Percentiles rank a stretch among this genome's conserved stretches.
These are phyloP conservation scores for Sanchytrium tribonematis DNA, from an alignment of 371 early-diverging fungal genomes.

Conservation along the genomic window DNA sequence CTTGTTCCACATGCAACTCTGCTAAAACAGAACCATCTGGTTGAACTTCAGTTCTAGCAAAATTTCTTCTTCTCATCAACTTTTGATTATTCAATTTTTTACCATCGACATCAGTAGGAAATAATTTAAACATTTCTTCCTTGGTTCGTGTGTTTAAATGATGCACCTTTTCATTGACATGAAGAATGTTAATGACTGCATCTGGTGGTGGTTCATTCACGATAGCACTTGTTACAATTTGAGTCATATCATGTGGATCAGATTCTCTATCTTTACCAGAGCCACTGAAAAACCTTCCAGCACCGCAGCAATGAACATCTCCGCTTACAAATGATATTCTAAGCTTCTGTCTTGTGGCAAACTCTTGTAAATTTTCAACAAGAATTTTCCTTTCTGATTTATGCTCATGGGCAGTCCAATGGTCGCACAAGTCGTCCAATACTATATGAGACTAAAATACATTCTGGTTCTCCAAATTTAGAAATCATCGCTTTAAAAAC, in stretches of 20 bases:
- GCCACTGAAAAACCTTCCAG: conserved; percentile 8
- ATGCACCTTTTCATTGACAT: conserved; percentile 18
- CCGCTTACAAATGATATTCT: conserved; percentile 57
- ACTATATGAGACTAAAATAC: conserved; percentile 13
- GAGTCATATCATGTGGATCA: conserved; percentile 7
- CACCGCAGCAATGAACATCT: conserved; percentile 56
- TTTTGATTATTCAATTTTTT: conserved; percentile 11
- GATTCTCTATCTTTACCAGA: conserved; percentile 8
- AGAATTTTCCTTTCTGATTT: conserved; percentile 34
- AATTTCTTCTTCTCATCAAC: conserved; percentile 16
- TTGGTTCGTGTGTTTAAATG: conserved; percentile 15
- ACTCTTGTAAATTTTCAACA: conserved; percentile 29
- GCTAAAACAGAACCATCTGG: not conserved
- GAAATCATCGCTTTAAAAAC: not conserved
- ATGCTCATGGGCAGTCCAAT: conserved; percentile 40
- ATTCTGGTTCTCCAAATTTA: conserved; percentile 20
- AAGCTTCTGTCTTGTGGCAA: conserved; percentile 24
- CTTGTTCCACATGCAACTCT: not conserved
- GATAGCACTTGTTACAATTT: conserved; percentile 10
- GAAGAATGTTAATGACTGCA: conserved; percentile 10
- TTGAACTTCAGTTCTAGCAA: not conserved
- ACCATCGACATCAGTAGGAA: conserved; percentile 20
- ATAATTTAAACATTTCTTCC: conserved; percentile 21
- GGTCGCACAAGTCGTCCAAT: conserved; percentile 24
- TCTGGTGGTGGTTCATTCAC: conserved; percentile 6